phyloP scores from a whole-genome alignment of 371 early-diverging fungal species.

The Syncephalastrum contaminatum region DNA sequence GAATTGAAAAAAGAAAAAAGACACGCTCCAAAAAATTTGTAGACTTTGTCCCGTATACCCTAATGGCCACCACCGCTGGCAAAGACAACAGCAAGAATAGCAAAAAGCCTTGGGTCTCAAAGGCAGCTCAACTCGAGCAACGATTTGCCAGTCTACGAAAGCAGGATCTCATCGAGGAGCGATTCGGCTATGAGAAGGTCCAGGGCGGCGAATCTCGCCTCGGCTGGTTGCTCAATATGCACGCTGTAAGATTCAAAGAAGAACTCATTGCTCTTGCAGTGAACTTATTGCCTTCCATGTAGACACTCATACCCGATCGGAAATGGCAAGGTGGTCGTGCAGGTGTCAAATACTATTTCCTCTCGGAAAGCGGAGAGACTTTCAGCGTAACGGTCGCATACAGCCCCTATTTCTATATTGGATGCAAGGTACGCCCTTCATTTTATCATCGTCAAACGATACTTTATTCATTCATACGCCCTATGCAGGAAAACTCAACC shows the following conservation, averaged over 20 bases:
- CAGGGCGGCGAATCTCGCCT: constrained; percentile 78
- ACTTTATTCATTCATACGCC: neutral
- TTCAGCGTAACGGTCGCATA: constrained; percentile 87
- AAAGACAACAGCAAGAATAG: too few species aligned
- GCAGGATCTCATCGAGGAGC: constrained; percentile 68
- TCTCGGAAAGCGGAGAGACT: constrained; percentile 84
- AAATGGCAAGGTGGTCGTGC: constrained; percentile 73
- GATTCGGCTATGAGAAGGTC: constrained; percentile 79
- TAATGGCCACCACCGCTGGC: too few species aligned
- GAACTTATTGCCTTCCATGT: too few species aligned
- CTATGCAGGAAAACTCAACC: neutral
- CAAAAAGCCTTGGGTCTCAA: too few species aligned
- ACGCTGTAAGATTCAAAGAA: constrained; percentile 72
- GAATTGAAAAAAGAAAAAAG: too few species aligned
- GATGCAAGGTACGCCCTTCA: constrained; percentile 63
- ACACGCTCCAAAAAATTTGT: too few species aligned
- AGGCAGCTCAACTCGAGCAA: constrained; percentile 26
- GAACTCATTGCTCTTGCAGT: too few species aligned
- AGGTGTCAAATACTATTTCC: constrained; percentile 91
- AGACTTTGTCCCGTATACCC: too few species aligned
- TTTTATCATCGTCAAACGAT: neutral
- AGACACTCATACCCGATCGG: constrained; percentile 60
- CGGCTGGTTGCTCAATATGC: constrained; percentile 97
- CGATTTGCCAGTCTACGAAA: constrained; percentile 37
- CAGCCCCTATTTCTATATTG: constrained; percentile 89